Percentiles rank a stretch among this genome's conserved stretches.
phyloP scores from a whole-genome alignment of 2,329 filamentous ascomycete species.

The Nemania sp. region DNA sequence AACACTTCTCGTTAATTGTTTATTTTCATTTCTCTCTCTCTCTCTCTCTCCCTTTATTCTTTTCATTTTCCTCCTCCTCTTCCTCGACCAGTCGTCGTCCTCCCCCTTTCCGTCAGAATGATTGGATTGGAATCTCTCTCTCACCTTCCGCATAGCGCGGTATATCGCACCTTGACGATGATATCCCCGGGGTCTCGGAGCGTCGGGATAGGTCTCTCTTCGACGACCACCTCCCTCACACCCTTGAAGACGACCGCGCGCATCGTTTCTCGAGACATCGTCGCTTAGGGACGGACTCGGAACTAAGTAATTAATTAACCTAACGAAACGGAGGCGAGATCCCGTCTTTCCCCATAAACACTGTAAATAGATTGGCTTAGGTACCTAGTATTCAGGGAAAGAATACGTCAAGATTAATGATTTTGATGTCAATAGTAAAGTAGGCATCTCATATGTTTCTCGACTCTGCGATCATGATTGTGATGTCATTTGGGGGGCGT shows the following conservation, averaged over 20 bases:
- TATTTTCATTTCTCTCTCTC: not conserved
- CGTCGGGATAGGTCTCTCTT: constrained; percentile 21
- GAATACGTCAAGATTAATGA: not conserved
- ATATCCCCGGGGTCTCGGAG: constrained; percentile 24
- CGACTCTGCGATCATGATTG: too few relatives aligned
- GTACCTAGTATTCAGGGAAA: not conserved
- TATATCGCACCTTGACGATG: constrained; percentile 26
- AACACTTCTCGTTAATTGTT: not conserved
- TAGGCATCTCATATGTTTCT: too few relatives aligned
- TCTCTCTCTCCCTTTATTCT: too few relatives aligned
- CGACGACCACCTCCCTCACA: constrained; percentile 15
- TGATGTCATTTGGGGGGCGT: too few relatives aligned
- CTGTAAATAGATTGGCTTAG: too few relatives aligned
- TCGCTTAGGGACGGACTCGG: not conserved
- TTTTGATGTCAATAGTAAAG: too few relatives aligned
- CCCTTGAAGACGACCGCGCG: constrained; percentile 28
- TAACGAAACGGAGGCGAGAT: too few relatives aligned
- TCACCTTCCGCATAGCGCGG: constrained; percentile 27
- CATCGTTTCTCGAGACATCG: constrained; percentile 21
- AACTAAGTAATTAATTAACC: not conserved
- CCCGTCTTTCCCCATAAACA: not conserved
- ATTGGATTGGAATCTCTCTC: not conserved
- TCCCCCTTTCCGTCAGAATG: too few relatives aligned
- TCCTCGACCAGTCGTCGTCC: too few relatives aligned
- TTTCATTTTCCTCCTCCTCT: too few relatives aligned